Conservation (phyloP, 257 asterid genomes). For the Solanum boliviense region DNA sequence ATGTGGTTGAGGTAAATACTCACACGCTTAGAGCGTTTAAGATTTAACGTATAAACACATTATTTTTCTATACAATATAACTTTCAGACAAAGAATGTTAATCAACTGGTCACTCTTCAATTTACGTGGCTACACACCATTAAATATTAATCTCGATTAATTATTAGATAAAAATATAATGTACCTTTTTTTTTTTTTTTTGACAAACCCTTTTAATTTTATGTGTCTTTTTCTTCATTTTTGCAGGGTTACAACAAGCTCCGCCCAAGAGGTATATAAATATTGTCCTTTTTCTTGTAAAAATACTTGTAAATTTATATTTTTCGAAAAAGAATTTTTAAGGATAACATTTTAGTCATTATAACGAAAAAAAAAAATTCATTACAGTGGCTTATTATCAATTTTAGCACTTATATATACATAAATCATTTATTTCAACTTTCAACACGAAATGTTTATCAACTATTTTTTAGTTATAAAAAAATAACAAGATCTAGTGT, state of each 20-base stretch:
- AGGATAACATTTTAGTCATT: background rate
- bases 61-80: background rate
- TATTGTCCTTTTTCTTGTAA: background rate
- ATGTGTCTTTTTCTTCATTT: background rate
- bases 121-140: background rate
- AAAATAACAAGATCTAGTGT: background rate
- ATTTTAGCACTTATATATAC: background rate
- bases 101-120: background rate
- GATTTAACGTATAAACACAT: background rate
- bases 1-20: conserved; percentile 10
- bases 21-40: accelerated
- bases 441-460: background rate
- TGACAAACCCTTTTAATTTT: too few relatives aligned
- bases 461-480: background rate
- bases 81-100: background rate
- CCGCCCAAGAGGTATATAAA: conserved; percentile 11
- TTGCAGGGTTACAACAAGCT: conserved; percentile 20
- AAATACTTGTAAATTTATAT: background rate
- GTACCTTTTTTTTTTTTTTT: background rate
- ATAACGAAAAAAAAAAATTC: background rate
- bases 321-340: background rate
- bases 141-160: background rate
- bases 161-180: background rate
- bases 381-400: background rate
- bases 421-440: background rate